A percentile compares a stretch with the other conserved stretches of the same genome.
These are phyloP conservation scores for Suillus discolor DNA, from an alignment of 768 basidiomycete species.

Conservation along the genomic window DNA sequence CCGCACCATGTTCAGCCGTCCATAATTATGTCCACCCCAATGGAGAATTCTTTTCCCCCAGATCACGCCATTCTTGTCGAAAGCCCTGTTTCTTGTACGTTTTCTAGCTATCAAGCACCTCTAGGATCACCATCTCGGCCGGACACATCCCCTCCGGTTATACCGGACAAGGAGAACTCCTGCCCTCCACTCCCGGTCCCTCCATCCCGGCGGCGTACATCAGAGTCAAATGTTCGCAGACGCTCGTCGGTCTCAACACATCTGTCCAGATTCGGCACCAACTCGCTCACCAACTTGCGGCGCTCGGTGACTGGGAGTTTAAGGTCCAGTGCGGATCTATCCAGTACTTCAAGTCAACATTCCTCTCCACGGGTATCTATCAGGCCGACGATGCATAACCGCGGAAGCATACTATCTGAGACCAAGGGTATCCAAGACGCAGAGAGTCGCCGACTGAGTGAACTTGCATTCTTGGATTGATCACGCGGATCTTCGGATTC, in stretches of 20 bases:
- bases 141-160: slow-evolving; percentile 13
- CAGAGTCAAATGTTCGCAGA: slow-evolving; percentile 19
- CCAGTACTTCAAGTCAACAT: slow-evolving; percentile 39
- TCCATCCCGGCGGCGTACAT: slow-evolving; percentile 21
- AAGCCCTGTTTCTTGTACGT: slow-evolving; percentile 27
- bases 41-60: slow-evolving; percentile 13
- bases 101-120: slow-evolving; percentile 22
- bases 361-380: slow-evolving; percentile 43
- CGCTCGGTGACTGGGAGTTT: slow-evolving; percentile 44
- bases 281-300: slow-evolving; percentile 47
- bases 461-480: slow-evolving; percentile 65
- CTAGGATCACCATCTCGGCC: slow-evolving; percentile 19
- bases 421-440: slow-evolving; percentile 61
- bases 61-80: slow-evolving; percentile 17
- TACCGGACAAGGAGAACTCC: slow-evolving; percentile 19
- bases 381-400: slow-evolving; percentile 60
- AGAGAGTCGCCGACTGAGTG: slow-evolving; percentile 69
- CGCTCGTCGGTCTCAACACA: slow-evolving; percentile 5
- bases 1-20: slow-evolving; percentile 7
- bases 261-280: slow-evolving; percentile 34
- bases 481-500: slow-evolving; percentile 6
- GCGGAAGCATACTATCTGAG: slow-evolving; percentile 57
- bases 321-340: slow-evolving; percentile 32
- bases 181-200: neutral
- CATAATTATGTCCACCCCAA: slow-evolving; percentile 23